phyloP scores from a whole-genome alignment of 345 rosid species.

The Iberis pinnata region DNA sequence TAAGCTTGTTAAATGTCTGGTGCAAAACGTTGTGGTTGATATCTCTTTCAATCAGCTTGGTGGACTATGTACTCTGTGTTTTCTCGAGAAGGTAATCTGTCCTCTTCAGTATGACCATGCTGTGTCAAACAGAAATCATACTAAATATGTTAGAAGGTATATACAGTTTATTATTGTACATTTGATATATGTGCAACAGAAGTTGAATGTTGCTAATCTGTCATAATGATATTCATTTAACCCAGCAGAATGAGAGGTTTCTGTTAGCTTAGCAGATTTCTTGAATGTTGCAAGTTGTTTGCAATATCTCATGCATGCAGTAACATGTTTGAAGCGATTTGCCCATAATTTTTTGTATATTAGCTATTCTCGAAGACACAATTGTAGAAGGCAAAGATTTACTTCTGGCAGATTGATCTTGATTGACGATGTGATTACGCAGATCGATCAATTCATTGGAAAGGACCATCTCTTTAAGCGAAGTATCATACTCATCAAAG shows the following conservation, averaged over 20 bases:
- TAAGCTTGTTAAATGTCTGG: conserved; percentile 77
- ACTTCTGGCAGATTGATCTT: conserved; percentile 21
- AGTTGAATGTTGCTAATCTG: not conserved
- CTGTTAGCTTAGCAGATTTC: not conserved
- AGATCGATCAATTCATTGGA: conserved; percentile 64
- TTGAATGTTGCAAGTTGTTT: conserved; percentile 1
- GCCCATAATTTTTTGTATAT: not conserved
- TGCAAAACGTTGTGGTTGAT: conserved; percentile 79
- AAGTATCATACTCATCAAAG: conserved; percentile 73
- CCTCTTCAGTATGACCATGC: conserved; percentile 18
- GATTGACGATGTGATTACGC: conserved; percentile 15
- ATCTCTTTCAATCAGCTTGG: conserved; percentile 90
- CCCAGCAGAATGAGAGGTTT: not conserved
- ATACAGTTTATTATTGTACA: not conserved
- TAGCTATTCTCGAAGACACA: not conserved
- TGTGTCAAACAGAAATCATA: too few relatives aligned
- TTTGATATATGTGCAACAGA: not conserved
- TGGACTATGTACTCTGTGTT: conserved; percentile 78
- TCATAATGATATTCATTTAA: not conserved
- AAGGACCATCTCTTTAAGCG: conserved; percentile 78
- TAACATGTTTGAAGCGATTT: conserved; percentile 4
- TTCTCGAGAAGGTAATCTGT: conserved; percentile 71
- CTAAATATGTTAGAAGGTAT: too few relatives aligned
- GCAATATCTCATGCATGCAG: not conserved
- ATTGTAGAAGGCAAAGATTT: conserved; percentile 1